A percentile compares a stretch with the other conserved stretches of the same genome.
Conservation (phyloP, 345 rosid genomes). For the Cardiospermum halicacabum region DNA sequence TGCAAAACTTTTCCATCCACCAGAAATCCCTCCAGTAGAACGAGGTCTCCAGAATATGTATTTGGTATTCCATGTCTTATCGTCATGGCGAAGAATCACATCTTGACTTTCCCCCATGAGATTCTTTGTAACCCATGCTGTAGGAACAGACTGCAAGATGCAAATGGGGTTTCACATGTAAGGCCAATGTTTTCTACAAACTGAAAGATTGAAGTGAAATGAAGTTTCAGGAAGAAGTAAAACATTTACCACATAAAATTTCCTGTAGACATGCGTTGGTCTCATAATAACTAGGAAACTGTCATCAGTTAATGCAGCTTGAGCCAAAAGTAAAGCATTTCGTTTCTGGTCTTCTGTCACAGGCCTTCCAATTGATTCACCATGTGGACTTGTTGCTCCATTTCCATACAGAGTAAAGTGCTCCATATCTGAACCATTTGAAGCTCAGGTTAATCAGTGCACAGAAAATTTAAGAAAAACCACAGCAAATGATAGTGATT, state of each 20-base stretch:
- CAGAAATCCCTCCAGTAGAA: conserved; percentile 32
- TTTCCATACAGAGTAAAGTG: background rate
- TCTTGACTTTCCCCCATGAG: conserved; percentile 25
- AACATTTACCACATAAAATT: conserved; percentile 36
- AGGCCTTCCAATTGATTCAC: conserved; percentile 29
- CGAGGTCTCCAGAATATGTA: conserved; percentile 17
- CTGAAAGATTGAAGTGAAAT: background rate
- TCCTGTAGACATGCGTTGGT: conserved; percentile 29
- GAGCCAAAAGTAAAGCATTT: conserved; percentile 24
- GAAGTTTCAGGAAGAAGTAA: background rate
- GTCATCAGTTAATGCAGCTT: conserved; percentile 21
- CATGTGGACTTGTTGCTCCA: conserved; percentile 5
- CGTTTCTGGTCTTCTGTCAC: conserved; percentile 29
- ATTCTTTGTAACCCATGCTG: conserved; percentile 29
- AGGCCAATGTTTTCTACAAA: conserved; percentile 5
- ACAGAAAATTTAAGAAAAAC: background rate
- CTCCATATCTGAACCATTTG: conserved; percentile 9
- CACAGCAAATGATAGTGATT: background rate
- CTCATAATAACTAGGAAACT: conserved; percentile 34
- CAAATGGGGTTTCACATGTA: background rate
- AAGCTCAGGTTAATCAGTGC: conserved; percentile 7
- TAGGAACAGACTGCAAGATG: conserved; percentile 33
- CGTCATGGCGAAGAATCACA: conserved; percentile 29
- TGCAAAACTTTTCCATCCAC: conserved; percentile 52
- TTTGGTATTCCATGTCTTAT: conserved; percentile 30